These are phyloP conservation scores for Lathyrus tuberosus DNA, from an alignment of 306 rosid genomes.

Conservation along the genomic window DNA sequence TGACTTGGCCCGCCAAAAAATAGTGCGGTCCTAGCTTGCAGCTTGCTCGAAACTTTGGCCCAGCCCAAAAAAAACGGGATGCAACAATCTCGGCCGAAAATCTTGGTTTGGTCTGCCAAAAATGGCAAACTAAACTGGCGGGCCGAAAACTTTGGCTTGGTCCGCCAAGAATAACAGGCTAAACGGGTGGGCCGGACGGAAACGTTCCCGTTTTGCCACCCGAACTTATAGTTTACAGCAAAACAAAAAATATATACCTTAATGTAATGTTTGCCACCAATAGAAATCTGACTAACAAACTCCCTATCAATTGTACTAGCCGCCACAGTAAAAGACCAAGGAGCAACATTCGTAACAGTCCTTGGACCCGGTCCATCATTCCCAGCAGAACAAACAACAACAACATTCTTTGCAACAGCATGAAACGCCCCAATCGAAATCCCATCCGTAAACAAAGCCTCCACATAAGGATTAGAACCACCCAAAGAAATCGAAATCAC, in stretches of 20 bases:
- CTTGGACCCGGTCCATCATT: constrained; percentile 51
- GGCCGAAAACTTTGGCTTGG: too few species aligned
- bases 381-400: constrained; percentile 43
- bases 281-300: constrained; percentile 42
- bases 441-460: constrained; percentile 44
- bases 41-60: too few species aligned
- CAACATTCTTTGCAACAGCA: constrained; percentile 43
- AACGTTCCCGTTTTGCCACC: too few species aligned
- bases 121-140: too few species aligned
- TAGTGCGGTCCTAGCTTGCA: too few species aligned
- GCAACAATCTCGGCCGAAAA: too few species aligned
- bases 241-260: constrained; percentile 22
- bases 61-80: too few species aligned
- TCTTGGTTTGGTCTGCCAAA: too few species aligned
- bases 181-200: too few species aligned
- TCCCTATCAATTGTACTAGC: constrained; percentile 65
- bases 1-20: too few species aligned
- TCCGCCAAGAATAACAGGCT: too few species aligned
- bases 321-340: constrained; percentile 69
- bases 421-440: constrained; percentile 63
- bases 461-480: not conserved
- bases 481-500: constrained; percentile 63
- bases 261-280: constrained; percentile 40
- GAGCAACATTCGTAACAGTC: constrained; percentile 52
- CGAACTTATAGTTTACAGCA: too few species aligned